Evolutionary conservation across 176 grass and related monocot species (phyloP).

Genomic region (Typha latifolia): DNA sequence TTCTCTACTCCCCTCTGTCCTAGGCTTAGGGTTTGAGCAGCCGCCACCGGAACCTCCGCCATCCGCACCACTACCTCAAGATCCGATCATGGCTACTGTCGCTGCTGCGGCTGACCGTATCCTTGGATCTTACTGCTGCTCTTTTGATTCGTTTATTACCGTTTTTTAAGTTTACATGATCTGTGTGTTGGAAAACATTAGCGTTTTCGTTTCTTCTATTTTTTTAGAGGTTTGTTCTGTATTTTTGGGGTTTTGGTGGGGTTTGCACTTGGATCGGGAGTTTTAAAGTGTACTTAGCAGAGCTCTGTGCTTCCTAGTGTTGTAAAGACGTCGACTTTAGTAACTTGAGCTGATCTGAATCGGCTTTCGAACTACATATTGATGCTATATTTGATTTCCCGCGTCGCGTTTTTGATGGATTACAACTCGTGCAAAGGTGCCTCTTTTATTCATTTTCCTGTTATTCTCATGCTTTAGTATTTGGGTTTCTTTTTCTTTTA

Average conservation of each 20-base stretch:
- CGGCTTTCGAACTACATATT: background rate
- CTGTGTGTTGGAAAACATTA: background rate
- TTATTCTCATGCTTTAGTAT: background rate
- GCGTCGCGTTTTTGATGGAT: background rate
- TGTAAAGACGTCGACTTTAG: background rate
- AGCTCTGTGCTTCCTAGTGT: background rate
- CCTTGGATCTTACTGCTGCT: slow-evolving; percentile 12
- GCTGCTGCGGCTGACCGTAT: slow-evolving; percentile 55
- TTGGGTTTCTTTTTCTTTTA: background rate
- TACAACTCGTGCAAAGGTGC: background rate
- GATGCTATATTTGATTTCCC: background rate
- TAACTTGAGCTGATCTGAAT: background rate
- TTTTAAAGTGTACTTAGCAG: background rate
- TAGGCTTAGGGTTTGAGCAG: slow-evolving; percentile 28
- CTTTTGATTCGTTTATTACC: background rate
- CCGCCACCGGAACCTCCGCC: slow-evolving; percentile 7
- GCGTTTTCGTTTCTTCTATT: background rate
- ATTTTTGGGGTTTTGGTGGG: background rate
- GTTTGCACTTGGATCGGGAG: background rate
- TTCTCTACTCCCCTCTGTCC: background rate
- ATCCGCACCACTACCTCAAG: slow-evolving; percentile 5
- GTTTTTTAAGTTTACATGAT: background rate
- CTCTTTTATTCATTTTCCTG: background rate
- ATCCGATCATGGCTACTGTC: slow-evolving; percentile 39
- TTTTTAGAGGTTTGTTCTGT: background rate